Percentiles rank a stretch among this genome's conserved stretches.
These are phyloP conservation scores for Alternaria viburni DNA, from an alignment of 2,329 filamentous ascomycete species.

Conservation along the genomic window DNA sequence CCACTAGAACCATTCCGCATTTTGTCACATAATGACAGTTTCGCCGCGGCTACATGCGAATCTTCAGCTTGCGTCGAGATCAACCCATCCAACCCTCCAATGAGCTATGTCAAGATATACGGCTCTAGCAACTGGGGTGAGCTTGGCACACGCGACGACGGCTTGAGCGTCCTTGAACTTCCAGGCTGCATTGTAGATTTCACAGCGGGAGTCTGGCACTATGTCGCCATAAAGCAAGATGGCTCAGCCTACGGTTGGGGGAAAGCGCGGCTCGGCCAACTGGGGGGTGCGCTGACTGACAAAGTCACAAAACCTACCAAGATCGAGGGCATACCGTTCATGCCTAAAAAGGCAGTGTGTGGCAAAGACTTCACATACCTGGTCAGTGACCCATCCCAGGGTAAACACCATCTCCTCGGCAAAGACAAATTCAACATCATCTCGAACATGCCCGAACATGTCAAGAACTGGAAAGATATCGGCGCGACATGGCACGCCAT, in stretches of 20 bases:
- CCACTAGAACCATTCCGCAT: conserved; percentile 10
- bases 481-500: conserved; percentile 83
- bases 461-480: conserved; percentile 70
- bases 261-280: conserved; percentile 81
- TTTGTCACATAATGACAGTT: not conserved
- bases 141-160: conserved; percentile 10
- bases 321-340: conserved; percentile 60
- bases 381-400: conserved; percentile 60
- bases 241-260: conserved; percentile 90
- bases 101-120: not conserved
- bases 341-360: conserved; percentile 71
- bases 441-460: conserved; percentile 60
- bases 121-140: conserved; percentile 39
- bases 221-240: conserved; percentile 73
- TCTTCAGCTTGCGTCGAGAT: conserved; percentile 31
- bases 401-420: conserved; percentile 71
- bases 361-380: conserved; percentile 87
- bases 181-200: conserved; percentile 62
- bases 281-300: conserved; percentile 58
- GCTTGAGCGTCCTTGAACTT: not conserved
- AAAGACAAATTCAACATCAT: conserved; percentile 74
- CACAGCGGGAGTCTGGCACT: conserved; percentile 78
- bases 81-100: too few species aligned
- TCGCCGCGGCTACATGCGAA: conserved; percentile 32
- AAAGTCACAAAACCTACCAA: too few species aligned